Conservation (phyloP, 805 yeast genomes). For the Yamadazyma sp. region DNA sequence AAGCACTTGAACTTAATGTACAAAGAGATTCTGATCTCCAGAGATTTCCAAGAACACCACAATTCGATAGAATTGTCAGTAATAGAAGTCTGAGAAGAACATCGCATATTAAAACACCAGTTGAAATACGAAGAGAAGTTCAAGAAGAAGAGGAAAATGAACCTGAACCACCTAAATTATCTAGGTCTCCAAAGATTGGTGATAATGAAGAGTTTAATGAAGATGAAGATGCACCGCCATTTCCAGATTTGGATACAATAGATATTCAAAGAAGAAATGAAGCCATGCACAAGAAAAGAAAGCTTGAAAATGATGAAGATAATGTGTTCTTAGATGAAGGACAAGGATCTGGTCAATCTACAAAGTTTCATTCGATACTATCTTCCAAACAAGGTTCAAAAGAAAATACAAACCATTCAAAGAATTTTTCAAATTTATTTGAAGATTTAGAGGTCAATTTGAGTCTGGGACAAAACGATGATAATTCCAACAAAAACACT, state of each 20-base stretch:
- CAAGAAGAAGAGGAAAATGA: constrained; percentile 30
- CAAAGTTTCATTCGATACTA: constrained; percentile 29
- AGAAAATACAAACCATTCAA: constrained; percentile 21
- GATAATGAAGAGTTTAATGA: constrained; percentile 6
- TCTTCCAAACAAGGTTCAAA: constrained; percentile 10
- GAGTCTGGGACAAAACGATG: neutral
- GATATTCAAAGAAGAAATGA: constrained; percentile 14
- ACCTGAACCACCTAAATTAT: constrained; percentile 23
- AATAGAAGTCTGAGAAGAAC: constrained; percentile 12
- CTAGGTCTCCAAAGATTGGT: neutral
- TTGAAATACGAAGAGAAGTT: constrained; percentile 17
- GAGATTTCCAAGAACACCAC: constrained; percentile 48
- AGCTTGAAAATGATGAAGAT: constrained; percentile 17
- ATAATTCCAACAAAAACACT: neutral
- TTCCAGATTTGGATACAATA: constrained; percentile 21
- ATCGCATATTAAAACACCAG: constrained; percentile 23
- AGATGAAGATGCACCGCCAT: constrained; percentile 17
- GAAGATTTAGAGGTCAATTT: constrained; percentile 22
- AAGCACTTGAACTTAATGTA: constrained; percentile 11
- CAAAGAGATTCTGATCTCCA: too few relatives aligned
- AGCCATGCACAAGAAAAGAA: constrained; percentile 10
- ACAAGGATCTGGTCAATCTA: constrained; percentile 22
- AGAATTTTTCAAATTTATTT: constrained; percentile 31
- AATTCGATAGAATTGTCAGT: constrained; percentile 26
- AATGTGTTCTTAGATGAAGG: constrained; percentile 33